phyloP scores from a whole-genome alignment of 2,329 filamentous ascomycete species.

The Corinectria fuckeliana region DNA sequence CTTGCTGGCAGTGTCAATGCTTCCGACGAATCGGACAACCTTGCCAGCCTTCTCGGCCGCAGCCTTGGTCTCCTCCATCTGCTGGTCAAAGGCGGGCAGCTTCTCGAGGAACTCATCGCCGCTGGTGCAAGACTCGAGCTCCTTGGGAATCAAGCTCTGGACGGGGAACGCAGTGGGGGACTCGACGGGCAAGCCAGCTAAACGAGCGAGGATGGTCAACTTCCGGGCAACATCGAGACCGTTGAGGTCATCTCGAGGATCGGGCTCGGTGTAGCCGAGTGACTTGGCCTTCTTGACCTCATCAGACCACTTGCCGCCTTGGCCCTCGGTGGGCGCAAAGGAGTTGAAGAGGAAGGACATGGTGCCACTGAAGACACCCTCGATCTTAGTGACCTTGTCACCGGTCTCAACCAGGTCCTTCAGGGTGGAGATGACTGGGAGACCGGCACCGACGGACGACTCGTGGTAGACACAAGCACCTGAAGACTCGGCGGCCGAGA shows the following conservation, averaged over 20 bases:
- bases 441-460: slow-evolving; percentile 89
- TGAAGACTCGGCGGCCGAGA: slow-evolving; percentile 70
- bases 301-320: slow-evolving; percentile 83
- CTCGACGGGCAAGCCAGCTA: slow-evolving; percentile 82
- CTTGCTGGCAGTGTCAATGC: slow-evolving; percentile 82
- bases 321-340: slow-evolving; percentile 81
- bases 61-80: slow-evolving; percentile 89
- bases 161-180: slow-evolving; percentile 91
- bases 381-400: slow-evolving; percentile 88
- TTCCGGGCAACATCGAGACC: slow-evolving; percentile 94
- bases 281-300: slow-evolving; percentile 93
- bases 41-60: slow-evolving; percentile 87
- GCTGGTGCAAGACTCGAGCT: slow-evolving; percentile 77
- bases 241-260: slow-evolving; percentile 86
- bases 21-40: slow-evolving; percentile 92
- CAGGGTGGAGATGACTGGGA: slow-evolving; percentile 91
- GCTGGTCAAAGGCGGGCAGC: slow-evolving; percentile 81
- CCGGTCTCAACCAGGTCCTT: slow-evolving; percentile 95
- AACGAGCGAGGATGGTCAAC: slow-evolving; percentile 88
- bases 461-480: slow-evolving; percentile 93
- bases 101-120: slow-evolving; percentile 86
- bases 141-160: slow-evolving; percentile 88
- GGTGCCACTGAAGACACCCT: slow-evolving; percentile 96
- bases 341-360: slow-evolving; percentile 99
- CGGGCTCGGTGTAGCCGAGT: slow-evolving; percentile 89